phyloP scores from a whole-genome alignment of 805 yeast species.

The Teunomyces panamensis region DNA sequence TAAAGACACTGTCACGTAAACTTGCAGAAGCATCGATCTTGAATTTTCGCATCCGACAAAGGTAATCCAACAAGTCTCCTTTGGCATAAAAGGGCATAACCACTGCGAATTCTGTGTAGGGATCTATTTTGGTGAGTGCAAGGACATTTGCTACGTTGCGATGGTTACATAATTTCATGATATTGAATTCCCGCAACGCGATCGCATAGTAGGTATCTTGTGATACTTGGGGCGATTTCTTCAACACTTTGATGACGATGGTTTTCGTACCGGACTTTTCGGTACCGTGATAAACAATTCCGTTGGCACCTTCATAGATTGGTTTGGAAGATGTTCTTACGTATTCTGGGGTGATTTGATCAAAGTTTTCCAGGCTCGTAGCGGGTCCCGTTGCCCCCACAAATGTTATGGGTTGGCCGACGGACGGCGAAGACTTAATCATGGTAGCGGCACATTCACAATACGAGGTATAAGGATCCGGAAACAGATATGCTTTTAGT shows the following conservation, averaged over 20 bases:
- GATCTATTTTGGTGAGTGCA: constrained; percentile 19
- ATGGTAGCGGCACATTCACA: background rate
- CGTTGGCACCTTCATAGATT: constrained; percentile 43
- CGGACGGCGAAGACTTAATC: constrained; percentile 1
- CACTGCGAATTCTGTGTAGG: constrained; percentile 26
- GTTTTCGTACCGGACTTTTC: constrained; percentile 15
- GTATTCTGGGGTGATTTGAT: constrained; percentile 15
- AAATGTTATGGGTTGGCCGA: background rate
- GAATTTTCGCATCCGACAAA: constrained; percentile 37
- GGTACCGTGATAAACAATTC: constrained; percentile 32
- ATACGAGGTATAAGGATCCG: background rate
- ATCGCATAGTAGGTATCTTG: background rate
- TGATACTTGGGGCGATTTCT: constrained; percentile 12
- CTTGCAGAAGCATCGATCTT: constrained; percentile 28
- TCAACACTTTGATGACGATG: constrained; percentile 32
- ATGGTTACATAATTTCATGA: constrained; percentile 25
- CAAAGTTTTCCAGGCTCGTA: background rate
- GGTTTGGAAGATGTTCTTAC: constrained; percentile 25
- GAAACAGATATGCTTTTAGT: background rate
- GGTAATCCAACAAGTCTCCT: constrained; percentile 47
- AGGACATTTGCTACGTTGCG: constrained; percentile 27
- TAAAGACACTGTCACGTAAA: constrained; percentile 46
- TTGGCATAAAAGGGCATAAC: constrained; percentile 41
- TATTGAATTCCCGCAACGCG: constrained; percentile 31
- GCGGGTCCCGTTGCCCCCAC: background rate